phyloP scores from a whole-genome alignment of 2,329 filamentous ascomycete genomes.

The Pyrenophora graminea region DNA sequence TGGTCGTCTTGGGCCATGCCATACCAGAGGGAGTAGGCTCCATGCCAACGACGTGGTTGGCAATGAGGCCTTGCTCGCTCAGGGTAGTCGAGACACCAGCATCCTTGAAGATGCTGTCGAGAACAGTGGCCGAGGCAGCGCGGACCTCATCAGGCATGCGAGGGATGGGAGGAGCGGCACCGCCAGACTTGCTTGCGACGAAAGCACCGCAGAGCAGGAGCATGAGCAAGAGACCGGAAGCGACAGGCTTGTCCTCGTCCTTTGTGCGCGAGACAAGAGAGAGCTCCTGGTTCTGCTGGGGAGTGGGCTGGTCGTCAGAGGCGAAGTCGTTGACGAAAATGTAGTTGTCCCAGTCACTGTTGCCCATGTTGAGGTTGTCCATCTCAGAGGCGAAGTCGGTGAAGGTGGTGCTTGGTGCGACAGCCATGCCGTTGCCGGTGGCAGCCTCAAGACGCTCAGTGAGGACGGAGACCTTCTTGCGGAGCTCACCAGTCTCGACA shows the following conservation, averaged over 20 bases:
- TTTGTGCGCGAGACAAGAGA: conserved; percentile 51
- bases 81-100: conserved; percentile 61
- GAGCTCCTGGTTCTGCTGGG: conserved; percentile 44
- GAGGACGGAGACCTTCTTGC: conserved; percentile 88
- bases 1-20: conserved; percentile 44
- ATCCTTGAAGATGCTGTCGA: conserved; percentile 82
- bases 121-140: conserved; percentile 74
- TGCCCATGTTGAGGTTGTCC: conserved; percentile 80
- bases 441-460: conserved; percentile 70
- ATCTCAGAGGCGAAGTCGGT: conserved; percentile 77
- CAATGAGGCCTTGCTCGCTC: conserved; percentile 48
- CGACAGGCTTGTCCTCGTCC: conserved; percentile 63
- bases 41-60: conserved; percentile 56
- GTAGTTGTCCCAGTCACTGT: conserved; percentile 77
- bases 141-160: conserved; percentile 80
- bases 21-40: conserved; percentile 47
- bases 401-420: conserved; percentile 65
- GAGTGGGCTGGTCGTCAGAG: conserved; percentile 55
- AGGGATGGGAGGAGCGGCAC: conserved; percentile 72
- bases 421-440: conserved; percentile 51
- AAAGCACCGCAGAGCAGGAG: conserved; percentile 95
- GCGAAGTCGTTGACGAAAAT: conserved; percentile 74
- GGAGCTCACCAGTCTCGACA: conserved; percentile 84
- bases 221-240: conserved; percentile 87
- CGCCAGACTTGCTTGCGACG: conserved; percentile 82